These are phyloP conservation scores for Chlamydomonas schloesseri DNA, from an alignment of 139 green algal species.

Conservation along the genomic window DNA sequence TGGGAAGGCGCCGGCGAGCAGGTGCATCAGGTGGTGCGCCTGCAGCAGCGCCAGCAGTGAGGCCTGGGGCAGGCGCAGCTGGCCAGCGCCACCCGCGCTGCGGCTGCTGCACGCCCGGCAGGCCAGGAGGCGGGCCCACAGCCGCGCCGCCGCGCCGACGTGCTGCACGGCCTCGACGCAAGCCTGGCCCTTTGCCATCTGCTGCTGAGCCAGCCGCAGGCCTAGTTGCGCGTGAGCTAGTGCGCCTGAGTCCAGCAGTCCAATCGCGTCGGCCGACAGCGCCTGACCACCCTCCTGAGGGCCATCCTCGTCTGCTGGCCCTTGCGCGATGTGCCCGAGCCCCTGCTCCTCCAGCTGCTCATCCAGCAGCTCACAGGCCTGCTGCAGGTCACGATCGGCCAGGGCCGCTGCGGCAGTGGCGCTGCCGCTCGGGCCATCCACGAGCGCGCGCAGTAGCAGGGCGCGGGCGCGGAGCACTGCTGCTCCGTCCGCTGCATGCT, in stretches of 20 bases:
- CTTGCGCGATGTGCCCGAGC: no score
- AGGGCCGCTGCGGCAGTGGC: not conserved
- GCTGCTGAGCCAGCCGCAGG: not conserved
- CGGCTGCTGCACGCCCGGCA: not conserved
- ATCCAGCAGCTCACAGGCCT: slow-evolving; percentile 21
- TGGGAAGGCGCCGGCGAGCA: not conserved
- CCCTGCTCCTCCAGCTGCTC: not conserved
- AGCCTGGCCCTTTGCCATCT: not conserved
- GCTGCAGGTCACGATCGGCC: not conserved
- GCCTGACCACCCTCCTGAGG: not conserved
- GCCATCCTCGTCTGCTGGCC: no score
- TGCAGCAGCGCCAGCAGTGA: slow-evolving; percentile 17
- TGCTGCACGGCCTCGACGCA: not conserved
- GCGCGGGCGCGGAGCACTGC: not conserved
- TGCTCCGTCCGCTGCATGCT: no score
- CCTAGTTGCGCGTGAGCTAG: slow-evolving; percentile 5
- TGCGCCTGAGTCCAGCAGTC: slow-evolving; percentile 20
- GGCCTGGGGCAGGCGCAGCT: not conserved
- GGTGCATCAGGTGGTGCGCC: slow-evolving; percentile 22
- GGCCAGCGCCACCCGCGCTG: no score
- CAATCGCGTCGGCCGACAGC: not conserved
- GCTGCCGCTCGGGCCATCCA: no score
- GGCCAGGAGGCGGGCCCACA: not conserved
- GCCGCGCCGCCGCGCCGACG: not conserved
- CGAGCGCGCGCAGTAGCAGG: not conserved